Conservation (phyloP, 2,329 filamentous ascomycete genomes). For the Diplodia scrobiculata region DNA sequence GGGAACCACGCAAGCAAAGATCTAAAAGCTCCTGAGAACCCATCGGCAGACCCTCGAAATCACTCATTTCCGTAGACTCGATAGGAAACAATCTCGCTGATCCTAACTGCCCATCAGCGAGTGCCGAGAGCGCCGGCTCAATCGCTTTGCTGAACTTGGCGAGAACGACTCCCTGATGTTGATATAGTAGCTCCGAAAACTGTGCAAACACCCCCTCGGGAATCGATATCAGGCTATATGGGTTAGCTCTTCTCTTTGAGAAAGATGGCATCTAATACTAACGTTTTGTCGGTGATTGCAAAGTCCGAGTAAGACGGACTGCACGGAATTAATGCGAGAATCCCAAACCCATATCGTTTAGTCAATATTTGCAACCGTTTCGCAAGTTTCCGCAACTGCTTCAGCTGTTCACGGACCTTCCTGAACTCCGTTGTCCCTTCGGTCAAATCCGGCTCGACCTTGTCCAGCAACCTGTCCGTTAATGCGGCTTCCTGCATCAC, state of each 20-base stretch:
- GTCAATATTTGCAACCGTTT: conserved; percentile 22
- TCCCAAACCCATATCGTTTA: conserved; percentile 26
- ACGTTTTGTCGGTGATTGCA: conserved; percentile 23
- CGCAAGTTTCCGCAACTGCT: conserved; percentile 25
- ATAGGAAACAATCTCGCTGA: conserved; percentile 21
- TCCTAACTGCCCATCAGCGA: conserved; percentile 13
- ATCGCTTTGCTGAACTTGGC: conserved; percentile 26
- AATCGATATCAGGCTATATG: conserved; percentile 17
- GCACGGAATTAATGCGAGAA: conserved; percentile 29
- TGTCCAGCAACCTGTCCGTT: conserved; percentile 5
- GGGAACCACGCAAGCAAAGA: too few species aligned
- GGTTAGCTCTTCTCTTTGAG: conserved; percentile 5
- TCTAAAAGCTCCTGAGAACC: conserved; percentile 23
- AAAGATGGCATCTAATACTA: conserved; percentile 1
- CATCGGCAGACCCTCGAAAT: conserved; percentile 24
- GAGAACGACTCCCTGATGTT: conserved; percentile 24
- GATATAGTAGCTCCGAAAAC: conserved; percentile 27
- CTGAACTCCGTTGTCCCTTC: neutral
- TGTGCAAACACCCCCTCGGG: conserved; percentile 12
- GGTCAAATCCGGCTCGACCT: conserved; percentile 3
- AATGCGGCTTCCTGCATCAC: conserved; percentile 21
- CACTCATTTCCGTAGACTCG: conserved; percentile 5
- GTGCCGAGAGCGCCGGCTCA: conserved; percentile 27
- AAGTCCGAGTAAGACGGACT: conserved; percentile 24
- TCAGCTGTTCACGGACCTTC: conserved; percentile 9